phyloP scores from a whole-genome alignment of 164 flowering plant species.

The Chimonanthus salicifolius region DNA sequence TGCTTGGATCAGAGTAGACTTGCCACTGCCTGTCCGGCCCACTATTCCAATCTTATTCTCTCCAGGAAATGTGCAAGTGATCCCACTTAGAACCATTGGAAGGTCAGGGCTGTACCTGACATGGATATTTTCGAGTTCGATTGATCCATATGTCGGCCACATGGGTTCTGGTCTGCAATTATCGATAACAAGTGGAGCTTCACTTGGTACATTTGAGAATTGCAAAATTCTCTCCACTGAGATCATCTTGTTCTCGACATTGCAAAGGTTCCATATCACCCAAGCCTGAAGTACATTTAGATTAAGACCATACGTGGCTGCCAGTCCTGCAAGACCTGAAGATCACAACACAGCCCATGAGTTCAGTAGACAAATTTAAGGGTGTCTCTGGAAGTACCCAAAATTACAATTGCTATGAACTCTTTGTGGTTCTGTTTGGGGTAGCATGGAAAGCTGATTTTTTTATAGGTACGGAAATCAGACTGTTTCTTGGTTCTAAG shows the following conservation, averaged over 20 bases:
- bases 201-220: constrained; percentile 55
- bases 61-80: constrained; percentile 67
- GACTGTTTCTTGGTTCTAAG: no score
- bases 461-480: no score
- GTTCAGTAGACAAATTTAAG: neutral
- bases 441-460: no score
- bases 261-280: constrained; percentile 80
- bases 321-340: constrained; percentile 75
- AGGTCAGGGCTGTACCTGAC: constrained; percentile 54
- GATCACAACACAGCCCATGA: neutral
- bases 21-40: constrained; percentile 93
- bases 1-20: constrained; percentile 82
- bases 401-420: neutral
- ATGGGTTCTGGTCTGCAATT: constrained; percentile 42
- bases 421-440: neutral
- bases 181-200: constrained; percentile 65
- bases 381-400: neutral
- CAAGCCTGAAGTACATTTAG: constrained; percentile 74
- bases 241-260: constrained; percentile 86
- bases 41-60: constrained; percentile 70
- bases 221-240: constrained; percentile 81
- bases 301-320: constrained; percentile 74
- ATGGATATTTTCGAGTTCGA: constrained; percentile 50
- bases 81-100: constrained; percentile 64
- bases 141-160: constrained; percentile 64